Conservation (phyloP, 257 asterid genomes). For the Solanum clarkiae region DNA sequence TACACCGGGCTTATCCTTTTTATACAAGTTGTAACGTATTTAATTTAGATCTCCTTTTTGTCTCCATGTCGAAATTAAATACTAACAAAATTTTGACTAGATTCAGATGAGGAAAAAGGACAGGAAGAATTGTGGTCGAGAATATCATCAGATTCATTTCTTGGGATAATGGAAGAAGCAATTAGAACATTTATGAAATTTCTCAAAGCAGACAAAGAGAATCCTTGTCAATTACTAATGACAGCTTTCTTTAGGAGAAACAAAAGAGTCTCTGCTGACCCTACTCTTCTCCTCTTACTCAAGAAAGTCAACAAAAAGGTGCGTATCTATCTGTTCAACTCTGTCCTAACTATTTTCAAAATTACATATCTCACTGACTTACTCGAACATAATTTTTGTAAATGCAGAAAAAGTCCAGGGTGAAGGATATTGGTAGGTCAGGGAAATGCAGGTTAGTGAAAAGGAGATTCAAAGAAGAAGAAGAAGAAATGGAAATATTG, state of each 20-base stretch:
- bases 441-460: conserved; percentile 38
- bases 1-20: too few species aligned
- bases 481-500: conserved; percentile 55
- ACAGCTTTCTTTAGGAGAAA: conserved; percentile 51
- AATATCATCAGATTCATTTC: conserved; percentile 68
- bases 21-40: too few species aligned
- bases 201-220: conserved; percentile 71
- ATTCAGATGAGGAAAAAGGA: conserved; percentile 42
- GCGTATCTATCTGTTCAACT: background rate
- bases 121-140: conserved; percentile 46
- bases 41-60: background rate
- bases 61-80: background rate
- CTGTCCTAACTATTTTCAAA: background rate
- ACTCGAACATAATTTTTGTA: background rate
- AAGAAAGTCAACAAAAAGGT: conserved; percentile 73
- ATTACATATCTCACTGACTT: background rate
- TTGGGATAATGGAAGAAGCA: conserved; percentile 61
- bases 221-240: conserved; percentile 33
- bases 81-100: conserved; percentile 8
- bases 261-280: conserved; percentile 43
- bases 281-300: conserved; percentile 48
- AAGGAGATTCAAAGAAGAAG: conserved; percentile 32
- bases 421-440: conserved; percentile 44
- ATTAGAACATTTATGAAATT: conserved; percentile 76
- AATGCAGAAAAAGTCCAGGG: conserved; percentile 42